These are phyloP conservation scores for Silene vulgaris DNA, from an alignment of 179 eudicot species.

Conservation along the genomic window DNA sequence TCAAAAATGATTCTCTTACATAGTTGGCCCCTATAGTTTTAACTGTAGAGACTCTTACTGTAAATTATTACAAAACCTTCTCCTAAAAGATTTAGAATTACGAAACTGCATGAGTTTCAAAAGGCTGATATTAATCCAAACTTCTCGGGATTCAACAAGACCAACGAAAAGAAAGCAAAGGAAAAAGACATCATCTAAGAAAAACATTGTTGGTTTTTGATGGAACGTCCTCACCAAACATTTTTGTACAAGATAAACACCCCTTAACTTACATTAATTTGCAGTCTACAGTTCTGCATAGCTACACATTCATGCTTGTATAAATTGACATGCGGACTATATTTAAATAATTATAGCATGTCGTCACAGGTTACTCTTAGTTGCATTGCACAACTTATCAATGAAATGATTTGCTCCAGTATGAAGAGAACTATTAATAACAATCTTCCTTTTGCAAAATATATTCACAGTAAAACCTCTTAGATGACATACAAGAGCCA, in stretches of 20 bases:
- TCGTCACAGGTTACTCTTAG: background rate
- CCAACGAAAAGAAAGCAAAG: background rate
- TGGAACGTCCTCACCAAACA: background rate
- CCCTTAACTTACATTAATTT: background rate
- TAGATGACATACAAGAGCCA: background rate
- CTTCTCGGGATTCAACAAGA: slow-evolving; percentile 3
- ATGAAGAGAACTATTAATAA: background rate
- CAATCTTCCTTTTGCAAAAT: background rate
- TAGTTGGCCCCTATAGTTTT: background rate
- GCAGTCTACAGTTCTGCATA: too few species aligned
- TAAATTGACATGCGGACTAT: background rate
- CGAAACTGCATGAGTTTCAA: background rate
- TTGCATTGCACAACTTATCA: slow-evolving; percentile 4
- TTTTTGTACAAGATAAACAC: background rate
- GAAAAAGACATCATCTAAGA: background rate
- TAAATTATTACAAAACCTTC: background rate
- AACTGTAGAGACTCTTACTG: background rate
- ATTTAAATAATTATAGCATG: background rate
- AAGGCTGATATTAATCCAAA: background rate
- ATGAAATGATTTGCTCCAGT: background rate
- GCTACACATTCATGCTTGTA: background rate
- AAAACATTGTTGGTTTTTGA: background rate
- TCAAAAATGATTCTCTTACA: background rate
- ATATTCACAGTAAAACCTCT: background rate
- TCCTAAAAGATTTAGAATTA: background rate